Base-by-base conservation (phyloP, 2,329 filamentous ascomycete species). In the Penicillium sp. region DNA sequence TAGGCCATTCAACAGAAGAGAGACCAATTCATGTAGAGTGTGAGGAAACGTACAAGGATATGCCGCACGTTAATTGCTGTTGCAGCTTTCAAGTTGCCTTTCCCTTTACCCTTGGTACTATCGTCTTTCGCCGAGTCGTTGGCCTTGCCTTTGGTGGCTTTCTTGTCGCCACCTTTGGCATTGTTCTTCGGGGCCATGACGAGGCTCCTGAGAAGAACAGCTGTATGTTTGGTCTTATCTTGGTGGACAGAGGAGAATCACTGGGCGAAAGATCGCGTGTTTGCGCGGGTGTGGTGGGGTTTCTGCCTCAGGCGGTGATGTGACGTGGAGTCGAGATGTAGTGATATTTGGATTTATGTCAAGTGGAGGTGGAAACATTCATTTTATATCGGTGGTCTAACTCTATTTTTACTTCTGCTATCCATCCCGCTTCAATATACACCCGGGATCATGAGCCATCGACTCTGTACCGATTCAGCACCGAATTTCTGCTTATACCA, bases 401-500 rank as follows among this genome's bases (percentile, higher is more conserved):
- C 9, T 22, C 9, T 9, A 5, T 5, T 22, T 22, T 9, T 22
- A 22, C 9, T 22, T 22, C 18, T 22, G 9, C 18, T 22, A 5
- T 22, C 9, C 9, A 9, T 9, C 18, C 9, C 18, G 5, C 18
- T 22, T 53, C 52, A 67, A 44, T 61, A 66, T 28, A 67, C 30
- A 32, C 49, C 49, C 3, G 87, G 87, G 46, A 94, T 74, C 79
- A 94, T 90, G 47, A 70, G 81, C 80, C 82, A 87, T 59, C 75
- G 80, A 11, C 66, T 65, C 40, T 70, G 68, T 18, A 90, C 74
- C 36, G 71, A 73, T 10, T 80, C 74, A 32, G 62, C 61, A 7
- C 85, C 86, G 60, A 95, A 95, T 55, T 81, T 88, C 14, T 73
- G 64, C 46, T 66, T 67, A 67, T 93, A 93, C 88, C 88, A 96